Conservation (phyloP, 164 flowering plant species). For the Vitis amurensis region DNA sequence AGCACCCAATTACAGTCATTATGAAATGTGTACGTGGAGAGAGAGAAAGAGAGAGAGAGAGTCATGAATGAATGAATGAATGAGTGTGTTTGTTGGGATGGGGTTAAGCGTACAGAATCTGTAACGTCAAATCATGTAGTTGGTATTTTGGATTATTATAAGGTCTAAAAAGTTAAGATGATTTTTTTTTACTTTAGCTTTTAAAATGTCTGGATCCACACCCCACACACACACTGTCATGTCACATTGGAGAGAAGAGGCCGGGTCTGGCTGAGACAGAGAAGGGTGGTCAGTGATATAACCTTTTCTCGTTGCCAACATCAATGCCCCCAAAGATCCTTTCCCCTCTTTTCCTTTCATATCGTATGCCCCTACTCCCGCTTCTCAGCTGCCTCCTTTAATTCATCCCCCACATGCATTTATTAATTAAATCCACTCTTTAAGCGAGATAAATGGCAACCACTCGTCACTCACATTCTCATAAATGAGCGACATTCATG, state of each 20-base stretch:
- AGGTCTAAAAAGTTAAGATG: slow-evolving; percentile 1
- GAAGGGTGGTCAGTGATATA: slow-evolving; percentile 12
- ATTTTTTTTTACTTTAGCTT: not conserved
- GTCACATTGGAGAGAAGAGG: slow-evolving; percentile 1
- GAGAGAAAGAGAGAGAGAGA: slow-evolving; percentile 7
- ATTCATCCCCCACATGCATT: no score
- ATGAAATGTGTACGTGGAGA: not conserved
- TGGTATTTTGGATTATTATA: slow-evolving; percentile 30
- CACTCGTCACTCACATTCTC: no score
- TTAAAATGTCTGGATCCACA: slow-evolving; percentile 10
- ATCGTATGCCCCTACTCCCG: no score
- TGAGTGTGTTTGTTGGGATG: slow-evolving; percentile 7
- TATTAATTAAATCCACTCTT: no score
- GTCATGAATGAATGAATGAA: no score
- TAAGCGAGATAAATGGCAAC: no score
- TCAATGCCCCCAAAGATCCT: not conserved
- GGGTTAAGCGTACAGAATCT: slow-evolving; percentile 36
- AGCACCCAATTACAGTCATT: no score
- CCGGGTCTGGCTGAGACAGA: not conserved
- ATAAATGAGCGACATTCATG: no score
- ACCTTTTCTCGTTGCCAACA: slow-evolving; percentile 13
- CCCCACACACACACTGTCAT: slow-evolving; percentile 8
- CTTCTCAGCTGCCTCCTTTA: no score
- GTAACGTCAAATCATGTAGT: slow-evolving; percentile 52
- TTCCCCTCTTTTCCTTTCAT: no score